phyloP scores from a whole-genome alignment of 1,284 basidiomycete species.

The Apiotrichum gamsii region DNA sequence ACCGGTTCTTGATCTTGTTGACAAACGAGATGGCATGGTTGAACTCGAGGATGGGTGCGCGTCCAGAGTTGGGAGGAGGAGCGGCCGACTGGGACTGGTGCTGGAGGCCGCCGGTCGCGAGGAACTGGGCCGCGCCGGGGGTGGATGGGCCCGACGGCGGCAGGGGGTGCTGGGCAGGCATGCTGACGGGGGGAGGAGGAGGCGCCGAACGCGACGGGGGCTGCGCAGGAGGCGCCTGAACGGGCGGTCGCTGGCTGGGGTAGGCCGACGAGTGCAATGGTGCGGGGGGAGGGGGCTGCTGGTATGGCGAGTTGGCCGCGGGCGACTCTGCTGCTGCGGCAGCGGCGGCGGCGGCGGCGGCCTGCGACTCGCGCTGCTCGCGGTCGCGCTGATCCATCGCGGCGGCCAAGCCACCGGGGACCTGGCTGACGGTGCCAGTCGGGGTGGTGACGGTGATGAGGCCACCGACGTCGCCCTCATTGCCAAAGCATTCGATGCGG shows the following conservation, averaged over 20 bases:
- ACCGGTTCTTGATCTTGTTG: constrained; percentile 97
- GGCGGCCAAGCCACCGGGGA: constrained; percentile 46
- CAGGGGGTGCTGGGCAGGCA: constrained; percentile 31
- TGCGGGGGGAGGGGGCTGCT: constrained; percentile 5
- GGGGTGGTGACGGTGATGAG: constrained; percentile 94
- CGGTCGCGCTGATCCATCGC: constrained; percentile 33
- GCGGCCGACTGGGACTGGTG: constrained; percentile 26
- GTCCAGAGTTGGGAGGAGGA: constrained; percentile 23
- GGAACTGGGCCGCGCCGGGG: constrained; percentile 37
- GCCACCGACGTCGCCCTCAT: constrained; percentile 57
- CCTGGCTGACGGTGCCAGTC: constrained; percentile 65
- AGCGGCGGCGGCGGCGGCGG: constrained; percentile 4
- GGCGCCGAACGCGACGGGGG: constrained; percentile 20
- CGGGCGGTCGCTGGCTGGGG: constrained; percentile 13
- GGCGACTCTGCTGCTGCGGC: constrained; percentile 4
- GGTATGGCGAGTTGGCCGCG: constrained; percentile 1
- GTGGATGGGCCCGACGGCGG: constrained; percentile 29
- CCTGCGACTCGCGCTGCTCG: constrained; percentile 13
- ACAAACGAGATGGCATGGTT: constrained; percentile 97
- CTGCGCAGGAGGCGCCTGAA: constrained; percentile 31
- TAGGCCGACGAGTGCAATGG: constrained; percentile 5
- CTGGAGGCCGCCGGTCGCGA: constrained; percentile 26
- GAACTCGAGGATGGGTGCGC: constrained; percentile 64
- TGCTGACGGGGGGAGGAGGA: constrained; percentile 29
- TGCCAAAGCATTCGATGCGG: constrained; percentile 72